These are phyloP conservation scores for Marchantia polymorpha DNA, from an alignment of 225 moss, liverwort and hornwort genomes.

Conservation along the genomic window DNA sequence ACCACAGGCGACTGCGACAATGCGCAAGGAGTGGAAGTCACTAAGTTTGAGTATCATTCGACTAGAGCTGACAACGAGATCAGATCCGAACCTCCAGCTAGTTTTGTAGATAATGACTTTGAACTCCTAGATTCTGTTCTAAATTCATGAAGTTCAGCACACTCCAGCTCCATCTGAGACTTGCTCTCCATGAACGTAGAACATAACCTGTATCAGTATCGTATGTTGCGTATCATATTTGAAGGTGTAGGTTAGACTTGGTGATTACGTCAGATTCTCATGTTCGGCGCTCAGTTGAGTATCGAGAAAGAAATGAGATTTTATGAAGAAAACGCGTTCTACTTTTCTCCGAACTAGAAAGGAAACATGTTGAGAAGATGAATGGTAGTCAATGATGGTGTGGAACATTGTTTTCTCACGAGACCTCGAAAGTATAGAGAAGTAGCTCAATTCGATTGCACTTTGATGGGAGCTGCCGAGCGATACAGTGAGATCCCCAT, in stretches of 20 bases:
- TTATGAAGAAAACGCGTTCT: background rate
- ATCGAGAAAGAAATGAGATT: background rate
- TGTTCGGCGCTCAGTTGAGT: background rate
- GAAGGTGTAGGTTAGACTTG: background rate
- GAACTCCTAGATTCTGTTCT: conserved; percentile 11
- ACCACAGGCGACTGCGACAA: conserved; percentile 7
- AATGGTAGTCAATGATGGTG: too few species aligned
- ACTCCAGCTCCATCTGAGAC: background rate
- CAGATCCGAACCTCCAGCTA: background rate
- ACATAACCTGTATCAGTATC: conserved; percentile 5
- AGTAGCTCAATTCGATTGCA: too few species aligned
- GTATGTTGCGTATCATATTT: background rate
- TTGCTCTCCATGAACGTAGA: conserved; percentile 12
- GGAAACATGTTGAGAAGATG: too few species aligned
- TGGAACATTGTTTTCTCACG: too few species aligned
- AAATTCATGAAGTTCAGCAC: background rate
- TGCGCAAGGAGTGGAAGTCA: background rate
- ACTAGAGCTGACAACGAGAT: background rate
- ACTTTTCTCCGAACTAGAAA: too few species aligned
- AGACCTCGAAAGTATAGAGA: too few species aligned
- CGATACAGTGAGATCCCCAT: too few species aligned
- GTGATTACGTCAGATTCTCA: background rate
- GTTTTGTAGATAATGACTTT: background rate
- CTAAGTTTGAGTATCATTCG: background rate
- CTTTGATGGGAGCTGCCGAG: too few species aligned